Evolutionary conservation across 768 basidiomycete genomes (phyloP).

Genomic region (Lentinus tigrinus): DNA sequence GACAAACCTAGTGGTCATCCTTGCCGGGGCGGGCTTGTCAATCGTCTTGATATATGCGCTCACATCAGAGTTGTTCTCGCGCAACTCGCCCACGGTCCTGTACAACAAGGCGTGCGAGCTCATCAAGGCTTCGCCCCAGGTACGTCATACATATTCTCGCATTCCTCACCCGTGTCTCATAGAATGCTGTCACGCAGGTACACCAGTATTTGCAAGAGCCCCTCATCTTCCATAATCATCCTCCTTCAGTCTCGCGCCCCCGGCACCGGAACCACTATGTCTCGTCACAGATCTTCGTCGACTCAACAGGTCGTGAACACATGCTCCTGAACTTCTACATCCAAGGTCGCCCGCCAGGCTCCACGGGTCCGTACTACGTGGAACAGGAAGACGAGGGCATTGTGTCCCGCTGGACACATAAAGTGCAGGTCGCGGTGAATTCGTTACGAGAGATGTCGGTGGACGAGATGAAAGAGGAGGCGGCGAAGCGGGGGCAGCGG

Average conservation of each 20-base stretch:
- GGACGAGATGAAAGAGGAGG: slow-evolving; percentile 51
- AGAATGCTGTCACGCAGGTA: slow-evolving; percentile 43
- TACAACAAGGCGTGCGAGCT: slow-evolving; percentile 60
- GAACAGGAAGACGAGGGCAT: slow-evolving; percentile 36
- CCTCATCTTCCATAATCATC: slow-evolving; percentile 77
- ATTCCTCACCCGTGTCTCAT: not conserved
- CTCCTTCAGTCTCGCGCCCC: slow-evolving; percentile 71
- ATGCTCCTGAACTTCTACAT: slow-evolving; percentile 85
- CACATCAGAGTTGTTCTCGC: slow-evolving; percentile 83
- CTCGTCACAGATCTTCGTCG: slow-evolving; percentile 72
- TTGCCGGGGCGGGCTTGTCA: slow-evolving; percentile 81
- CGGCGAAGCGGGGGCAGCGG: slow-evolving; percentile 40
- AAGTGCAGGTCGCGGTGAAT: slow-evolving; percentile 41
- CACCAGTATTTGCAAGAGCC: slow-evolving; percentile 66
- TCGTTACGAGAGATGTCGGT: slow-evolving; percentile 51
- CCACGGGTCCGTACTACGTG: slow-evolving; percentile 13
- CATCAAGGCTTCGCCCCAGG: slow-evolving; percentile 46
- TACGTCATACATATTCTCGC: slow-evolving; percentile 31
- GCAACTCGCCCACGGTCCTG: slow-evolving; percentile 81
- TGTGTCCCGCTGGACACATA: slow-evolving; percentile 41
- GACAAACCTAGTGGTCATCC: slow-evolving; percentile 50
- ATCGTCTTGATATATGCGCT: slow-evolving; percentile 75
- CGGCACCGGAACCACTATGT: slow-evolving; percentile 83
- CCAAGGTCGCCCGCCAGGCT: slow-evolving; percentile 53
- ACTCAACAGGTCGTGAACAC: slow-evolving; percentile 74